phyloP scores from a whole-genome alignment of 75 land plant species.

The Cunninghamia lanceolata region DNA sequence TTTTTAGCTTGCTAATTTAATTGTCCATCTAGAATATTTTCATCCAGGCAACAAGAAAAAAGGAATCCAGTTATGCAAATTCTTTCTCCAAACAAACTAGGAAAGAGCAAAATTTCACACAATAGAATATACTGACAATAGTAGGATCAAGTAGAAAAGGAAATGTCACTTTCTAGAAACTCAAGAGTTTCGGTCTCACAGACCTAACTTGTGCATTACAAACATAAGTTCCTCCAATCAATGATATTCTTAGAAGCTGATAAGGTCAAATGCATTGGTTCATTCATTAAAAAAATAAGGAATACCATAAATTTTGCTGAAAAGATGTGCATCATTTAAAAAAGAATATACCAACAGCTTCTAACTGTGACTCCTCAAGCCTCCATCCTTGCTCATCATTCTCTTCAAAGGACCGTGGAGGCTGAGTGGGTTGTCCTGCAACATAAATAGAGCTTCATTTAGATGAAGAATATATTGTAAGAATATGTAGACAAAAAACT shows the following conservation, averaged over 20 bases:
- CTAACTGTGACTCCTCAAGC: conserved; percentile 30
- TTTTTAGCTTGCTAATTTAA: not conserved
- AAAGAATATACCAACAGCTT: conserved; percentile 32
- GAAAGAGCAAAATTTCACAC: not conserved
- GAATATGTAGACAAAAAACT: not conserved
- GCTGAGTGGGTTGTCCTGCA: conserved; percentile 10
- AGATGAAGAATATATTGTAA: not conserved
- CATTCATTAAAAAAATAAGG: not conserved
- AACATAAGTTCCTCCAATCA: not conserved
- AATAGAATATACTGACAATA: not conserved
- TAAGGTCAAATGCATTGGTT: not conserved
- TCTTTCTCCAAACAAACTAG: not conserved
- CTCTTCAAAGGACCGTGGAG: conserved; percentile 20
- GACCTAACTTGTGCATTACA: not conserved
- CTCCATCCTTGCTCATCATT: conserved; percentile 30
- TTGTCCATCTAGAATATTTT: too few relatives aligned
- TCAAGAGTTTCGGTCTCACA: not conserved
- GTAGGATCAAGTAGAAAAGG: not conserved
- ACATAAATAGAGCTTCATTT: not conserved
- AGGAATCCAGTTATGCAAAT: too few relatives aligned
- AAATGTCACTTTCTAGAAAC: not conserved
- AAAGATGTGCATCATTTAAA: not conserved
- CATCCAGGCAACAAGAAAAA: too few relatives aligned
- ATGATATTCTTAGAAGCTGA: not conserved
- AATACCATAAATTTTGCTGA: not conserved